These are phyloP conservation scores for Stevia rebaudiana DNA, from an alignment of 140 eudicot species.

Conservation along the genomic window DNA sequence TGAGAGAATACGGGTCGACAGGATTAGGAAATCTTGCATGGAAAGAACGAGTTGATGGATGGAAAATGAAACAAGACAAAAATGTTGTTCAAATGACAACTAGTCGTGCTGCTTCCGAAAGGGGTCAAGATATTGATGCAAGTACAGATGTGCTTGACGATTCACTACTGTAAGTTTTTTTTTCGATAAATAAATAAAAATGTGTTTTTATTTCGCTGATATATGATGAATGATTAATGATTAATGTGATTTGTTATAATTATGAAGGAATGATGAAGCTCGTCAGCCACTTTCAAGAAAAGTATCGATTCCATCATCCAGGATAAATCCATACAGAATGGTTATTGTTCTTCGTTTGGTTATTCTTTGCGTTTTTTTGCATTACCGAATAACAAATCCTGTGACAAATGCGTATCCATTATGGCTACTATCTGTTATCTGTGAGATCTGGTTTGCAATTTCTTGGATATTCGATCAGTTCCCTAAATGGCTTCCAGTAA, in stretches of 20 bases:
- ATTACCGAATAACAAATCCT: conserved; percentile 90
- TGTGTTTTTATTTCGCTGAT: background rate
- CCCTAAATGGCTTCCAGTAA: conserved; percentile 95
- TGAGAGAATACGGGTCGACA: conserved; percentile 81
- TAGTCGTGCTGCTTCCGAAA: conserved; percentile 89
- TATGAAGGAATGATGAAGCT: conserved; percentile 89
- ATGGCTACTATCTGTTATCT: conserved; percentile 93
- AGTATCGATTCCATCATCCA: conserved; percentile 87
- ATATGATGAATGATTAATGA: background rate
- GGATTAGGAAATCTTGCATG: conserved; percentile 95
- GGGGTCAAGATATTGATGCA: conserved; percentile 91
- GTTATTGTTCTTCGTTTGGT: conserved; percentile 82
- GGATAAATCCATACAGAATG: conserved; percentile 95
- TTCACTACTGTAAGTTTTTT: conserved; percentile 58
- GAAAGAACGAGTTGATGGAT: conserved; percentile 98
- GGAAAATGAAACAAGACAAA: conserved; percentile 96
- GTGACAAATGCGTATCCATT: conserved; percentile 75
- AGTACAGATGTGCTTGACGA: conserved; percentile 80
- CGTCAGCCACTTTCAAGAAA: conserved; percentile 97
- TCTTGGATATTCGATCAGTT: conserved; percentile 99
- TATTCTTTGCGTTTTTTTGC: conserved; percentile 75
- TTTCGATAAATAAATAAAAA: background rate
- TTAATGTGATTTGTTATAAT: conserved; percentile 11
- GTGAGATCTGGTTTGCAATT: conserved; percentile 98
- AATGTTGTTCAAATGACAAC: conserved; percentile 62